A percentile compares a stretch with the other conserved stretches of the same genome.
These are phyloP conservation scores for Athelia psychrophila DNA, from an alignment of 1,284 basidiomycete genomes.

Conservation along the genomic window DNA sequence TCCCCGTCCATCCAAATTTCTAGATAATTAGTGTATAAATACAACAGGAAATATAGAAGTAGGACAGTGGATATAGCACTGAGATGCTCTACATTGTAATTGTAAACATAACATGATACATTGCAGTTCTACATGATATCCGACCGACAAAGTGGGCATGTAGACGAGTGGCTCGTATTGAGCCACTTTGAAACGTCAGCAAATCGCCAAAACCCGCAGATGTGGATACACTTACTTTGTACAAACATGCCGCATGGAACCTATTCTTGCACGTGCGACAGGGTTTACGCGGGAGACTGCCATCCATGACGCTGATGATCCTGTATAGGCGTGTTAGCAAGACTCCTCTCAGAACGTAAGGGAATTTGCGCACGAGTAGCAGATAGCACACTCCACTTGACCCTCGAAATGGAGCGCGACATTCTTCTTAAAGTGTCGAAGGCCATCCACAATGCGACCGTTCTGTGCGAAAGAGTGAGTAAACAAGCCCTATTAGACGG, in stretches of 20 bases:
- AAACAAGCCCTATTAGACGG: background rate
- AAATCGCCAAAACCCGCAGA: conserved; percentile 7
- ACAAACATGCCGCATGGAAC: conserved; percentile 92
- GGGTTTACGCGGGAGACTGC: conserved; percentile 85
- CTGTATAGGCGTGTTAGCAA: conserved; percentile 37
- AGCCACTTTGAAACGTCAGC: conserved; percentile 68
- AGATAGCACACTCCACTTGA: conserved; percentile 92
- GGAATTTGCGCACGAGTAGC: conserved; percentile 72
- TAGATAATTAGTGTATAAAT: too few species aligned
- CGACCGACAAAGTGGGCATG: conserved; percentile 89
- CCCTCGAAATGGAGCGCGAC: conserved; percentile 91
- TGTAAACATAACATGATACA: too few species aligned
- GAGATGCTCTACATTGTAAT: background rate
- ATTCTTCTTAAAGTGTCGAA: conserved; percentile 95
- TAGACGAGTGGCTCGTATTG: conserved; percentile 84
- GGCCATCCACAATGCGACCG: conserved; percentile 87
- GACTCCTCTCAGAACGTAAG: background rate
- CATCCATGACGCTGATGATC: conserved; percentile 91
- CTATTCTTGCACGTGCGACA: conserved; percentile 95
- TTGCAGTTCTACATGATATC: conserved; percentile 52
- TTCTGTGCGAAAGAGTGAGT: conserved; percentile 50
- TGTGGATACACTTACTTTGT: conserved; percentile 58
- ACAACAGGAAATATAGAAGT: too few species aligned
- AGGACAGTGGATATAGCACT: too few species aligned
- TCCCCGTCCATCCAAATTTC: too few species aligned